Percentiles rank a stretch among this genome's conserved stretches.
Conservation (phyloP, 106 monocot species). For the Allium fistulosum region DNA sequence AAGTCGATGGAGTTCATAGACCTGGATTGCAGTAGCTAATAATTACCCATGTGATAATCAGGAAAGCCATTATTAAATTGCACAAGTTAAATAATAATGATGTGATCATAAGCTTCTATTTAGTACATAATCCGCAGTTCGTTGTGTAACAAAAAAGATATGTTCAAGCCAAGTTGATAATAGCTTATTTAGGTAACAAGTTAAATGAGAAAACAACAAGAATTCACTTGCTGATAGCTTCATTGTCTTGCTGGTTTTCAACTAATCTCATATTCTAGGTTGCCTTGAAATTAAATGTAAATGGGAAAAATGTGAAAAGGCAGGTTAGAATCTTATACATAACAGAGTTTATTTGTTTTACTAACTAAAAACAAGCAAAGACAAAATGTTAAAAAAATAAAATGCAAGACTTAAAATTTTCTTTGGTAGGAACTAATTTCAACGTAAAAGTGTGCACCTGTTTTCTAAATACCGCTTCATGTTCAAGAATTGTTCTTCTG, state of each 20-base stretch:
- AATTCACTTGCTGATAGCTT: neutral
- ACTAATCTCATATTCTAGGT: neutral
- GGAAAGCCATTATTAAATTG: neutral
- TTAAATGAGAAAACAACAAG: neutral
- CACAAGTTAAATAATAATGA: neutral
- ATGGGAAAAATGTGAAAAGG: neutral
- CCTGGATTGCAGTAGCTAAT: conserved; percentile 16
- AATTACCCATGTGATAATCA: neutral
- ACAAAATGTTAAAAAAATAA: neutral
- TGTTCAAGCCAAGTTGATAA: neutral
- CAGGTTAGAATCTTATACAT: neutral
- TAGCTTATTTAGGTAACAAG: neutral
- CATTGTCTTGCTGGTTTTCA: neutral
- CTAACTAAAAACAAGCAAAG: neutral
- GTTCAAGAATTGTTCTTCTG: conserved; percentile 77
- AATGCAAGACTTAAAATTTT: neutral
- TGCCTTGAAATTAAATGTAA: neutral
- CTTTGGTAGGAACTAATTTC: neutral
- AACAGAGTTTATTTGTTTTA: neutral
- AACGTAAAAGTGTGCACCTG: conserved; percentile 40
- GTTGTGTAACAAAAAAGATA: neutral
- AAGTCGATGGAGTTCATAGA: conserved; percentile 48
- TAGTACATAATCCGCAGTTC: neutral
- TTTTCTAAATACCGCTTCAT: conserved; percentile 80
- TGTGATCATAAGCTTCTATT: neutral